Base-by-base conservation (phyloP, 768 basidiomycete species). In the Hygrocybe coccinea region DNA sequence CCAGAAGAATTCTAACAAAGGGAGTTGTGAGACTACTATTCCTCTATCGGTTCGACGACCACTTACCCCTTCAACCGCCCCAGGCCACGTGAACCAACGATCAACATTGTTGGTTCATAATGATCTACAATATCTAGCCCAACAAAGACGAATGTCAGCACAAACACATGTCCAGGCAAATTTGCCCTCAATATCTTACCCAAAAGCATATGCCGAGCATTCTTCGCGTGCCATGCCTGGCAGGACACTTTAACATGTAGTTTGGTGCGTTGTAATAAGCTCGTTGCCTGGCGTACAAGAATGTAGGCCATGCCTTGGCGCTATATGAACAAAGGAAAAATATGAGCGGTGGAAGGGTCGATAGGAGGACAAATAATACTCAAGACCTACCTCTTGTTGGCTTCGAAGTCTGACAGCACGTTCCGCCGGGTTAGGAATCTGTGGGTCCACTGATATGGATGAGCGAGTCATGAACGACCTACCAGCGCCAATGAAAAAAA, bases 161-260 rank as follows among this genome's bases (percentile, higher is more conserved):
- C 35, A 24, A 48, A 8, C 24, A 17, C 36, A 22, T 21, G 50
- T 34, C 12, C n/a, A 14, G 19, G n/a, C 19, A 21, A 21, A 24
- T 33, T 21, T 10, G 9, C 17, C 43, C 19, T 17, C 17, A 29
- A 22, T 34, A 15, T 64, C 77, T 52, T 49, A 85, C 87, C 87
- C 17, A 95, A 74, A 21, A 95, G 73, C 86, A 95, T 94, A 65
- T 94, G 91, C 21, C 91, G 74, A 1, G 87, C 79, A 65, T 95
- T 95, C 76, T 95, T 97, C n/a, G 95, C 92, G 61, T 98, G 95
- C 83, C 95, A 89, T 25, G 95, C 94, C 71, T 98, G 94, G 69
- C 95, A 98, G 3, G 84, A 78, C 37, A 98, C 83, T 0, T 83
- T 85, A 25, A 97, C 89, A 58, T 97, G 85, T 54, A 98, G 75